Percentiles rank a stretch among this genome's conserved stretches.
These are phyloP conservation scores for Pichia insulana DNA, from an alignment of 805 yeast species.

Conservation along the genomic window DNA sequence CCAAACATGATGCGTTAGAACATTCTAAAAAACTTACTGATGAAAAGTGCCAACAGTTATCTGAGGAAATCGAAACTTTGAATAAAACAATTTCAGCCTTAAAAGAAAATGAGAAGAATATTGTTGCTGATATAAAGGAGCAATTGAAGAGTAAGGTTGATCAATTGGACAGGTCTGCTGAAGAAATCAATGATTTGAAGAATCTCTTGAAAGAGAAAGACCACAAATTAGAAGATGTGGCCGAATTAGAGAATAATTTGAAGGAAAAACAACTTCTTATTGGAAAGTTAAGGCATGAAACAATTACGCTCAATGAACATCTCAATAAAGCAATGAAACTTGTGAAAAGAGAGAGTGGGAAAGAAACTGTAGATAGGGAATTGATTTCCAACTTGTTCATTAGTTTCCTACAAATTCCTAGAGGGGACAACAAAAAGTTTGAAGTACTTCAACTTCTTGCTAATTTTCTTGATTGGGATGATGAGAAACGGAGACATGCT, in stretches of 20 bases:
- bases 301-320: slow-evolving; percentile 88
- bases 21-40: slow-evolving; percentile 17
- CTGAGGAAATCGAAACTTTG: slow-evolving; percentile 20
- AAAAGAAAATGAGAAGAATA: slow-evolving; percentile 19
- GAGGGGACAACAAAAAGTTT: slow-evolving; percentile 91
- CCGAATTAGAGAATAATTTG: slow-evolving; percentile 42
- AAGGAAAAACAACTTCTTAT: slow-evolving; percentile 69
- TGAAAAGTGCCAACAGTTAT: slow-evolving; percentile 16
- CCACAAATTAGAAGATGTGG: slow-evolving; percentile 18
- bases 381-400: slow-evolving; percentile 78
- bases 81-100: slow-evolving; percentile 15
- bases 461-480: slow-evolving; percentile 83
- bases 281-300: slow-evolving; percentile 91
- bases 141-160: slow-evolving; percentile 15
- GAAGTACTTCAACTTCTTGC: slow-evolving; percentile 84
- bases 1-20: slow-evolving; percentile 15
- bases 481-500: slow-evolving; percentile 63
- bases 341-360: slow-evolving; percentile 67
- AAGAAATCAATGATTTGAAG: slow-evolving; percentile 9
- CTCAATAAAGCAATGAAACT: slow-evolving; percentile 84
- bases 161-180: slow-evolving; percentile 18
- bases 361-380: slow-evolving; percentile 79
- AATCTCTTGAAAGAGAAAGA: slow-evolving; percentile 12
- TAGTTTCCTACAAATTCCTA: slow-evolving; percentile 76
- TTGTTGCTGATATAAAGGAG: slow-evolving; percentile 10